These are phyloP conservation scores for Aspergillus tanneri DNA, from an alignment of 2,329 filamentous ascomycete species.

Conservation along the genomic window DNA sequence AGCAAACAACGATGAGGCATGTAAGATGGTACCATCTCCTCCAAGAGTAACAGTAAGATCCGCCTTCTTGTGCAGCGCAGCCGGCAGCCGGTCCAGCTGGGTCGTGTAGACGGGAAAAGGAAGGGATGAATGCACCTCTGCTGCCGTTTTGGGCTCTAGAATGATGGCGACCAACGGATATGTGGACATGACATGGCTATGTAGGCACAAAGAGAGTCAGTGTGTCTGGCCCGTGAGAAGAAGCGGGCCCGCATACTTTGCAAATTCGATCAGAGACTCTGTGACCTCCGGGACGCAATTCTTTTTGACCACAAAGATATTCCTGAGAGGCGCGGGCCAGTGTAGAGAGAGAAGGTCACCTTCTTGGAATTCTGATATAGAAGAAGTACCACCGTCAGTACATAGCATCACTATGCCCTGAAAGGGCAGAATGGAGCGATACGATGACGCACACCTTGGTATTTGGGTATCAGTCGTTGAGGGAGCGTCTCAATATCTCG, in stretches of 20 bases:
- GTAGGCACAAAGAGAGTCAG: slow-evolving; percentile 2
- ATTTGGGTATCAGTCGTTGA: slow-evolving; percentile 59
- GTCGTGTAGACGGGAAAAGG: slow-evolving; percentile 69
- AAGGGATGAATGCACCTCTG: slow-evolving; percentile 67
- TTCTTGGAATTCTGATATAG: slow-evolving; percentile 51
- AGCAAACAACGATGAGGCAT: slow-evolving; percentile 82
- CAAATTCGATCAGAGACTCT: slow-evolving; percentile 58
- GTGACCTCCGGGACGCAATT: slow-evolving; percentile 57
- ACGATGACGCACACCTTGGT: slow-evolving; percentile 54
- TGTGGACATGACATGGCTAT: slow-evolving; percentile 70
- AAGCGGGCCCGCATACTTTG: slow-evolving; percentile 37
- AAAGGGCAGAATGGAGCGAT: slow-evolving; percentile 1
- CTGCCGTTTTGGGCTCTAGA: slow-evolving; percentile 74
- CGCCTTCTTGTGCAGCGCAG: slow-evolving; percentile 71
- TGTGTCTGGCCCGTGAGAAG: background rate
- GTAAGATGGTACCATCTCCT: slow-evolving; percentile 87
- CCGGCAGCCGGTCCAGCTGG: slow-evolving; percentile 32
- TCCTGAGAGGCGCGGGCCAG: slow-evolving; percentile 68
- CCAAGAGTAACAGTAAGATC: slow-evolving; percentile 89
- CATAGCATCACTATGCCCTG: background rate
- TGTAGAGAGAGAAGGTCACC: slow-evolving; percentile 64
- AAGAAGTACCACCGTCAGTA: slow-evolving; percentile 1
- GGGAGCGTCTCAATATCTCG: slow-evolving; percentile 46
- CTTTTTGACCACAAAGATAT: slow-evolving; percentile 69
- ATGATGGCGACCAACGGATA: slow-evolving; percentile 81